Evolutionary conservation across 2,329 filamentous ascomycete species (phyloP).

Genomic region (Escovopsis sp.): DNA sequence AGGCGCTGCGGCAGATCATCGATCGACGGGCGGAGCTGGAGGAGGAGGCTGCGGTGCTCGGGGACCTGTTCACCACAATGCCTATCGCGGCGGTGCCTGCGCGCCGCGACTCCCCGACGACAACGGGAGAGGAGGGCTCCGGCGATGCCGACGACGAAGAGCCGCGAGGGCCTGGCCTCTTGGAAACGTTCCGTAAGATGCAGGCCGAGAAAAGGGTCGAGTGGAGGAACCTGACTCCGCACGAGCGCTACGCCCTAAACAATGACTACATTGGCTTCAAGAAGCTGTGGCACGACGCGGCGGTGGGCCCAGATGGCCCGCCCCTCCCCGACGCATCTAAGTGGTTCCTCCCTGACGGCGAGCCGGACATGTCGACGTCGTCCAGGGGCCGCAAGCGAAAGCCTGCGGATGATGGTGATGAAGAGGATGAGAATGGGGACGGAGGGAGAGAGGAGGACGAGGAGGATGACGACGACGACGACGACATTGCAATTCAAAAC

Average conservation of each 20-base stretch:
- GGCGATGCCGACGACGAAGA: conserved; percentile 10
- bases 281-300: conserved; percentile 39
- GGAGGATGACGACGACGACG: conserved; percentile 29
- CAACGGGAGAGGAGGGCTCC: conserved; percentile 5
- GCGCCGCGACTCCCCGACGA: conserved; percentile 7
- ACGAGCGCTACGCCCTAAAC: conserved; percentile 37
- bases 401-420: too few species aligned
- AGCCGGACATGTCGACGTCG: conserved; percentile 22
- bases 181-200: conserved; percentile 21
- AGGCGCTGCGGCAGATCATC: conserved; percentile 31
- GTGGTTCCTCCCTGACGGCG: conserved; percentile 37
- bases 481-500: conserved; percentile 53
- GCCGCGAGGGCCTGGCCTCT: conserved; percentile 13
- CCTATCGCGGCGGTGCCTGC: neutral
- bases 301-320: conserved; percentile 32
- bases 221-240: conserved; percentile 26
- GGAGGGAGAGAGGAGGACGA: too few species aligned
- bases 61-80: conserved; percentile 18
- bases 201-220: conserved; percentile 23
- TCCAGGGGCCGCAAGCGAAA: conserved; percentile 1
- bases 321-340: conserved; percentile 36
- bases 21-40: conserved; percentile 35
- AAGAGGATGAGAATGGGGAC: too few species aligned
- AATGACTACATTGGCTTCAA: conserved; percentile 48
- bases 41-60: conserved; percentile 29